Base-by-base conservation (phyloP, 1,284 basidiomycete species). In the Austropuccinia psidii region DNA sequence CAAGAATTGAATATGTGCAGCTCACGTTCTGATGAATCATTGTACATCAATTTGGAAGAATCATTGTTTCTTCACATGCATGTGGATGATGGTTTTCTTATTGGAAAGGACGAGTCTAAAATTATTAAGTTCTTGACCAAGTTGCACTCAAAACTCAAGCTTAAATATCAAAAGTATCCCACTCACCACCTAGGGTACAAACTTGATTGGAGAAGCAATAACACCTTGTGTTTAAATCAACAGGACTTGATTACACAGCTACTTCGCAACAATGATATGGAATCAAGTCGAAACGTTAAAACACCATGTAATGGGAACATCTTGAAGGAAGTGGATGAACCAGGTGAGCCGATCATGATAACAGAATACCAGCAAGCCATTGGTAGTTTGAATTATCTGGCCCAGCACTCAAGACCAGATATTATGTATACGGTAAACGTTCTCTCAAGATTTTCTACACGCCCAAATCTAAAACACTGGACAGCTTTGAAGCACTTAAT, bases 141-240 rank as follows among this genome's bases (percentile, higher is more conserved):
- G 3, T 6, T 62, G 4, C 9, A 15, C 8, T n/a, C 27, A 27
- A 9, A n/a, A 5, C 47, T 43, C 15, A 41, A 39, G 11, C n/a
- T 62, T 17, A 62, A 62, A 24, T 11, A 43, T 17, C 27, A 43
- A 7, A 27, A 62, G n/a, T 27, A 39, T 5, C 41, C 41, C 21
- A 62, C 19, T 3, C 60, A 62, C 27, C 60, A 62, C 21, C 24
- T 62, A 9, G 60, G 60, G 7, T 62, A 62, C 39, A 64, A 21
- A 4, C 17, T 60, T 4, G 57, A 60, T 13, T 60, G 57, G 57
- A 41, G 27, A 15, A 7, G 35, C 27, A 24, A 60, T 37, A 17
- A 17, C 2, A 24, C 58, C 17, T 5, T 60, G 13, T 15, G 17
- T 7, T 9, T 60, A 2, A 17, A 60, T 60, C 58, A 60, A n/a